Percentiles rank a stretch among this genome's conserved stretches.
phyloP scores from a whole-genome alignment of 176 grass and related monocot genomes.

The Bothriochloa decipiens region DNA sequence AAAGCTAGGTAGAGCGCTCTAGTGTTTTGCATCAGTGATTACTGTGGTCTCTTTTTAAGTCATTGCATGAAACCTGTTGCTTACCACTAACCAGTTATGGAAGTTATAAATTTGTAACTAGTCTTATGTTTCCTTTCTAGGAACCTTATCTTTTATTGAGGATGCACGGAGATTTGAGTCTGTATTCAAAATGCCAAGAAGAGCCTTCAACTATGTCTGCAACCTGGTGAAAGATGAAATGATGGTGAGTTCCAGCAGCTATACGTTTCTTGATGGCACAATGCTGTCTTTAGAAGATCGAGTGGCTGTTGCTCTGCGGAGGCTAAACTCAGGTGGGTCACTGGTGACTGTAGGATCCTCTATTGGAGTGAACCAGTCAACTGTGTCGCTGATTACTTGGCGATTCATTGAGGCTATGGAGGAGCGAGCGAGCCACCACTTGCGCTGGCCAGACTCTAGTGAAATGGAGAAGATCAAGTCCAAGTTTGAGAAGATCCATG shows the following conservation, averaged over 20 bases:
- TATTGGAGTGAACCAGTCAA: constrained; percentile 66
- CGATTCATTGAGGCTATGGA: constrained; percentile 77
- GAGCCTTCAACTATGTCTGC: constrained; percentile 65
- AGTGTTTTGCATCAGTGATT: not conserved
- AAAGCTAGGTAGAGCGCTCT: not conserved
- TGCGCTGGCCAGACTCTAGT: constrained; percentile 54
- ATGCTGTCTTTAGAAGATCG: constrained; percentile 63
- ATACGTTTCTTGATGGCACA: constrained; percentile 61
- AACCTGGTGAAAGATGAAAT: constrained; percentile 65
- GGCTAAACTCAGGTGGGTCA: constrained; percentile 71
- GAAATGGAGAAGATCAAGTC: constrained; percentile 67
- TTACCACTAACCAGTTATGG: no score
- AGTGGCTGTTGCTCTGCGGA: constrained; percentile 63
- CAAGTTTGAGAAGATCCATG: constrained; percentile 57
- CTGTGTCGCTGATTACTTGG: constrained; percentile 66
- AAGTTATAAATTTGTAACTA: constrained; percentile 8
- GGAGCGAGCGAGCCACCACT: constrained; percentile 52
- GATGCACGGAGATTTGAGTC: constrained; percentile 51
- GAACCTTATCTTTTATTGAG: constrained; percentile 45
- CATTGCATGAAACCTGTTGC: not conserved
- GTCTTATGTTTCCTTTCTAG: constrained; percentile 33
- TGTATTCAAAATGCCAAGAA: constrained; percentile 71
- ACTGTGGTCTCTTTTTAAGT: constrained; percentile 1
- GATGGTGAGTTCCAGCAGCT: constrained; percentile 64
- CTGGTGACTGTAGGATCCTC: constrained; percentile 61